Evolutionary conservation across 169 alveolate genomes (phyloP), one percentile per base, ranked within the genome.

Genomic region (Plasmodium berghei): DNA sequence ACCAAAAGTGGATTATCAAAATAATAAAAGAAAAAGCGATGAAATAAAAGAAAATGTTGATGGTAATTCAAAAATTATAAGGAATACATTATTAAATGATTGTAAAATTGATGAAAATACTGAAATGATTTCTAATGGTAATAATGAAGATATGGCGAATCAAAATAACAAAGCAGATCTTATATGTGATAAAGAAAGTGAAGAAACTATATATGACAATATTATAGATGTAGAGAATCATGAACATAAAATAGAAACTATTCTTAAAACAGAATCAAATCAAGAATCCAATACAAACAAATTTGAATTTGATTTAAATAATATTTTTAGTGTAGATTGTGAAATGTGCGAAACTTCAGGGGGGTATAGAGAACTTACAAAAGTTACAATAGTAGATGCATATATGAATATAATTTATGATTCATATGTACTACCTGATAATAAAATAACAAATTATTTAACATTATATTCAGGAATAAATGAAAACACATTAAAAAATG

Each of bases 381-480:
- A 92, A 61, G 61, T 92, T 28, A 88, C 95, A 1, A 72, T 92
- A 3, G 93, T 92, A 14, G 95, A 92, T 69, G 72, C 87, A 22
- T 80, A 85, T 24, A 62, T 92, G 89, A 77, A 72, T 26, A 89
- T 88, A 20, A 77, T 92, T 18, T 87, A 80, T 63, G 95, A 92
- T 73, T 55, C 93, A 1, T 58, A 88, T 58, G 95, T 92, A 48
- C 2, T 59, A 16, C 95, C 95, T n/a, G 73, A 69, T 18, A 73
- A 66, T 61, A 20, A 62, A 46, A 72, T 92, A 16, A 72, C 90
- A 48, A 46, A 92, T 49, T 92, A 92, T 87, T 89, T 91, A 62
- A 92, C 95, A 1, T 52, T 42, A 26, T 92, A 92, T 67, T 92
- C 95, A 18, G 95, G 95, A 9, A 92, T 92, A 40, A 92, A 88